Base-by-base conservation (phyloP, 371 early-diverging fungal species). In the Funneliformis caledonium region DNA sequence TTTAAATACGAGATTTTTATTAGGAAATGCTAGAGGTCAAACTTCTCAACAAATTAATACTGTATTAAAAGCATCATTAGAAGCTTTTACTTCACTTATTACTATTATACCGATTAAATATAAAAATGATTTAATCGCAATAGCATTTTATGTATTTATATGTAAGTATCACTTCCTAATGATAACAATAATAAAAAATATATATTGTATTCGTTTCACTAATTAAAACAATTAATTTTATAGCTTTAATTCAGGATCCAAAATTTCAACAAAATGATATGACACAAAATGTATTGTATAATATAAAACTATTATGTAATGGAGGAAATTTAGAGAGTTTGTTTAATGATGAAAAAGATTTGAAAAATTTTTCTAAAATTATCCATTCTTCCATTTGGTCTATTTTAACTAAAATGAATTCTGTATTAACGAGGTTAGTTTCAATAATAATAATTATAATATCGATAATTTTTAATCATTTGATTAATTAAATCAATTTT, bases 41-140 rank as follows among this genome's bases (percentile, higher is more conserved):
- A 78, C 8, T 19, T 76, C 80, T 50, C 84, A 87, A 10, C 82
- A 85, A 37, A 78, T 82, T 0, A 67, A 75, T 0, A 48, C 79
- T 7, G 37, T 89, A 1, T 75, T 89, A 5, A 85, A 85, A 2
- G 78, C 83, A 1, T 87, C 87, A 3, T n/a, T 89, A 19, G 89
- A 89, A 76, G 84, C 88, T 10, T 65, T 89, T 7, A 83, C 87
- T 22, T 78, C 82, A 45, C 82, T 89, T n/a, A 83, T 88, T 4
- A 65, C 76, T 1, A 85, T 88, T 19, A 82, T 86, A 26, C 89
- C 89, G 1, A 56, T 84, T 6, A 82, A 72, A 16, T 87, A 85
- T 42, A 87, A 86, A 61, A 86, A 87, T 19, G 88, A 89, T 76
- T 65, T 89, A 6, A 61, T 87, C 33, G 87, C 89, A 0, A 84